Evolutionary conservation across 164 flowering plant genomes (phyloP).

Genomic region (Paratinospora sagittata): DNA sequence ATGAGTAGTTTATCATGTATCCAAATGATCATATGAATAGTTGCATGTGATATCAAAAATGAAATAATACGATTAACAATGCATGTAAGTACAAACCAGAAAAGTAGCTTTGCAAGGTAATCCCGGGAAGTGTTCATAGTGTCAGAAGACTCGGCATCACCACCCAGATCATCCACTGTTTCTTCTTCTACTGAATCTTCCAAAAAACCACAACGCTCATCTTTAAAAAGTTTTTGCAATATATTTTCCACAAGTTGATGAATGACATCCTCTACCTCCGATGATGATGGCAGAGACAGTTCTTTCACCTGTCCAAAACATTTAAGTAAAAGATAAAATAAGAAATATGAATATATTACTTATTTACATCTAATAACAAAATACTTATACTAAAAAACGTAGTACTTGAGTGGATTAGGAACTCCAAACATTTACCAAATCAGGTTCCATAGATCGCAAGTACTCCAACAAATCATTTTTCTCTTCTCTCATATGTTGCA

Average conservation of each 20-base stretch:
- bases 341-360: background rate
- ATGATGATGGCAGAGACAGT: constrained; percentile 65
- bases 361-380: background rate
- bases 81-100: constrained; percentile 52
- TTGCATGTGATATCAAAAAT: background rate
- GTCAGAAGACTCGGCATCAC: constrained; percentile 28
- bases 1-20: background rate
- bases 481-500: constrained; percentile 36
- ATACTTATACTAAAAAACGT: background rate
- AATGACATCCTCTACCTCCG: constrained; percentile 71
- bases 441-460: constrained; percentile 63
- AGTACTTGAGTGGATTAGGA: background rate
- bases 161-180: constrained; percentile 21
- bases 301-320: constrained; percentile 53
- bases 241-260: constrained; percentile 65
- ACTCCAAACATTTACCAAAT: constrained; percentile 47
- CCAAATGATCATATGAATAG: too few species aligned
- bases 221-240: constrained; percentile 41
- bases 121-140: constrained; percentile 55
- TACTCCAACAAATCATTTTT: constrained; percentile 67
- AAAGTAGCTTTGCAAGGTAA: constrained; percentile 80
- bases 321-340: background rate
- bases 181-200: constrained; percentile 26
- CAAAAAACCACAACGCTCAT: constrained; percentile 28
- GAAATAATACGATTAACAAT: background rate